phyloP scores from a whole-genome alignment of 192 early-diverging fungal species.

The Piromyces finnis region DNA sequence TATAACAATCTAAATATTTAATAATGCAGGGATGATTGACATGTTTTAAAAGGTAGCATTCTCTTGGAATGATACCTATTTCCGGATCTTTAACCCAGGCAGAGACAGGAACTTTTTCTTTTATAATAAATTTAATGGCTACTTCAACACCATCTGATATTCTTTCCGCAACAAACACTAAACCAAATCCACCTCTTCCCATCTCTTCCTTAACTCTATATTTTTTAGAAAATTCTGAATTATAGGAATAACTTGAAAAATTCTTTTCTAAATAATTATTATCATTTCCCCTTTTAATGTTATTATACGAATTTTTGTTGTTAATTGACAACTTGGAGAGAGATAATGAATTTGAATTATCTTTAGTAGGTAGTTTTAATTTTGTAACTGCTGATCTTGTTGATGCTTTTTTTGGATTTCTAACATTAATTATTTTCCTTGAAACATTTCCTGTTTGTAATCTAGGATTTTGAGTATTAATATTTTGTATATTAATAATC shows the following conservation, averaged over 20 bases:
- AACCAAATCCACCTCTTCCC: slow-evolving; percentile 51
- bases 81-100: slow-evolving; percentile 24
- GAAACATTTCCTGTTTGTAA: background rate
- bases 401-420: background rate
- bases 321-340: background rate
- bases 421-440: background rate
- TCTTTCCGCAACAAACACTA: slow-evolving; percentile 37
- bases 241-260: background rate
- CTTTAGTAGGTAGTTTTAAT: background rate
- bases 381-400: background rate
- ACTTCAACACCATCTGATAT: slow-evolving; percentile 29
- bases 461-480: background rate
- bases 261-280: background rate
- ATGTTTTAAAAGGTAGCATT: slow-evolving; percentile 27
- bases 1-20: slow-evolving; percentile 24
- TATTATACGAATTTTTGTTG: background rate
- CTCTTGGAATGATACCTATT: slow-evolving; percentile 24
- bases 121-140: slow-evolving; percentile 54
- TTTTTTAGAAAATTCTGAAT: background rate
- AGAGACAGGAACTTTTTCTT: slow-evolving; percentile 24
- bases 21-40: slow-evolving; percentile 45
- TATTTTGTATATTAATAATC: background rate
- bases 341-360: background rate
- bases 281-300: background rate
- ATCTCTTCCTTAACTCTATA: slow-evolving; percentile 33